These are phyloP conservation scores for Desmodesmus armatus DNA, from an alignment of 139 green algal genomes.

Conservation along the genomic window DNA sequence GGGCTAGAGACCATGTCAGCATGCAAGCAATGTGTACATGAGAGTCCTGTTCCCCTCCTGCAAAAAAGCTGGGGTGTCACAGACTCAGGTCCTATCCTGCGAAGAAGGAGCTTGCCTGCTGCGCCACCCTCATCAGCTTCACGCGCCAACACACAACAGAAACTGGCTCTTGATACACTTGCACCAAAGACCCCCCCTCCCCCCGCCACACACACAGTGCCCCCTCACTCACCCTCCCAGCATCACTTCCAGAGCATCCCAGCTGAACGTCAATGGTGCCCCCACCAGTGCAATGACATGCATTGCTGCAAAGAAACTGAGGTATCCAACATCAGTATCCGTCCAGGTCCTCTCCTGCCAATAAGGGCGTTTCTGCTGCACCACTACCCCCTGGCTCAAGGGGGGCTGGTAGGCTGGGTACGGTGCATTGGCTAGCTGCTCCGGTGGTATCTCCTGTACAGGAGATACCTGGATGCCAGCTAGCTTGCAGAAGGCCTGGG, in stretches of 20 bases:
- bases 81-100: too few relatives aligned
- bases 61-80: too few relatives aligned
- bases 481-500: conserved; percentile 47
- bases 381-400: conserved; percentile 20
- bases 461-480: conserved; percentile 37
- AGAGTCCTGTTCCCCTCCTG: too few relatives aligned
- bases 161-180: too few relatives aligned
- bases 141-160: too few relatives aligned
- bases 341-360: conserved; percentile 53
- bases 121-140: too few relatives aligned
- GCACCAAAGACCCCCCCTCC: too few relatives aligned
- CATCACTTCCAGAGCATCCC: conserved; percentile 61
- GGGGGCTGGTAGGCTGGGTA: conserved; percentile 33
- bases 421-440: conserved; percentile 31
- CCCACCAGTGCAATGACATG: conserved; percentile 49
- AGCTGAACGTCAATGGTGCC: conserved; percentile 60
- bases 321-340: conserved; percentile 50
- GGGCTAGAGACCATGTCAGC: too few relatives aligned
- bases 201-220: too few relatives aligned
- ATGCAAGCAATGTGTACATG: too few relatives aligned
- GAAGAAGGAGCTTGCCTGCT: too few relatives aligned
- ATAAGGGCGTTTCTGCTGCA: conserved; percentile 58
- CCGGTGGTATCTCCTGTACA: conserved; percentile 45
- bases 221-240: conserved; percentile 47
- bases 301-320: conserved; percentile 57